phyloP scores from a whole-genome alignment of 768 basidiomycete genomes.

The Mycena epipterygia region DNA sequence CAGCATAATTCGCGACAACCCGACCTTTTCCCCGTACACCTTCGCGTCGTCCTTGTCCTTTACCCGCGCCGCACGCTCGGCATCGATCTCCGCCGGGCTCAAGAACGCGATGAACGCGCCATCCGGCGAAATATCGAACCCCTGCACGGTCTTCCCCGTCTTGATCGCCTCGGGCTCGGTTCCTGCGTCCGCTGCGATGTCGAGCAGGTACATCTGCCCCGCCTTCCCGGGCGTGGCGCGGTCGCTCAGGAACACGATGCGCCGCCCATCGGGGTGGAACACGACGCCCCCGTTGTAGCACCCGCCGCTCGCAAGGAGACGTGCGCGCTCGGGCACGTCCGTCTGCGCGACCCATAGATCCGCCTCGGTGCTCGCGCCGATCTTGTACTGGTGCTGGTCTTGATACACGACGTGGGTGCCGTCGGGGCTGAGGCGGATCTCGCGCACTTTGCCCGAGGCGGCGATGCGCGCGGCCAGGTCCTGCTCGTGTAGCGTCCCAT shows the following conservation, averaged over 20 bases:
- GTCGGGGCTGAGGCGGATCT: constrained; percentile 50
- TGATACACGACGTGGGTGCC: constrained; percentile 48
- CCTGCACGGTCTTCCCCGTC: constrained; percentile 41
- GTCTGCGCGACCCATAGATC: constrained; percentile 49
- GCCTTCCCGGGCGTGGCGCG: constrained; percentile 46
- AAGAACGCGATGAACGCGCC: constrained; percentile 47
- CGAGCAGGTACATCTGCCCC: constrained; percentile 38
- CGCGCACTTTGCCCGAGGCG: constrained; percentile 47
- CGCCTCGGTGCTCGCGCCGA: constrained; percentile 38
- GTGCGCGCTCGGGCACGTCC: constrained; percentile 43
- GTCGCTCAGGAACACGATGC: constrained; percentile 49
- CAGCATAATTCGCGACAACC: constrained; percentile 42
- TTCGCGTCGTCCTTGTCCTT: constrained; percentile 43
- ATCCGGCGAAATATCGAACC: constrained; percentile 50
- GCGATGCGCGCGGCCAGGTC: constrained; percentile 44
- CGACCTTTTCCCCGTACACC: constrained; percentile 43
- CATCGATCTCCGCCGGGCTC: constrained; percentile 36
- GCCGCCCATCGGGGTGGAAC: constrained; percentile 48
- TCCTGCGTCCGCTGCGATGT: constrained; percentile 20
- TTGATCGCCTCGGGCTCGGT: constrained; percentile 28
- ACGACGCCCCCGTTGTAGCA: constrained; percentile 47
- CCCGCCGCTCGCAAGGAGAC: constrained; percentile 43
- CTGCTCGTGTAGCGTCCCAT: constrained; percentile 6
- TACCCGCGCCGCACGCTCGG: constrained; percentile 31
- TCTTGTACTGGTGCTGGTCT: constrained; percentile 47